Base-by-base conservation (phyloP, 176 grass and related monocot genomes). In the Stipa capillata region DNA sequence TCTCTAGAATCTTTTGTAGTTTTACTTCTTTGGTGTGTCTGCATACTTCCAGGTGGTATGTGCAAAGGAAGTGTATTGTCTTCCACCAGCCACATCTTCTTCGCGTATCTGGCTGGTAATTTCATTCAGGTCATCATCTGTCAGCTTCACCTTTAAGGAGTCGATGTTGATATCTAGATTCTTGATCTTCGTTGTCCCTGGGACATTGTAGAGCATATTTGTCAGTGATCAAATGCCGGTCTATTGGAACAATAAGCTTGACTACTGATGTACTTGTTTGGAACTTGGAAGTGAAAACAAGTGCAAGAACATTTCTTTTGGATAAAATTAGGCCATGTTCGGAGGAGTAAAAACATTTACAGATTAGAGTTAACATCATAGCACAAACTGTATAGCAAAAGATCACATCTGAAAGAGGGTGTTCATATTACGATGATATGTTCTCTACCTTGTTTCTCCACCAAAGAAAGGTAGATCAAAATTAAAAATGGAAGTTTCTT, bases 121-220 rank as follows among this genome's bases (percentile, higher is more conserved):
- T 85, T 94, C 83, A 69, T 94, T 77, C 64, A 89, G 57, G 58
- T 91, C 83, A 17, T 89, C 76, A 62, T 84, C 54, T 3, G 86
- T 78, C n/a, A 94, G 85, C 18, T 86, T 91, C 65, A 86, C 63
- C 35, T 88, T 84, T 18, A 91, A 74, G 16, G 91, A 84, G 8
- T 74, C 88, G 70, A 94, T 86, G 76, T 91, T 94, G 63, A 67
- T 41, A 72, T 94, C 85, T 41, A 91, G 81, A 43, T 94, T 94
- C 64, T 86, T 91, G 17, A 88, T 89, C 80, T 89, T 94, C n/a
- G 92, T 94, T 68, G 92, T 94, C 8, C 88, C 91, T 91, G 50
- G 15, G 39, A 84, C 73, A 79, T 65, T 73, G 11, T 7, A 49
- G 11, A 73, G 42, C 4, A 10, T 28, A 32, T 40, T 27, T 73